phyloP scores from a whole-genome alignment of 2,329 filamentous ascomycete species.

The Cordyceps fumosorosea region DNA sequence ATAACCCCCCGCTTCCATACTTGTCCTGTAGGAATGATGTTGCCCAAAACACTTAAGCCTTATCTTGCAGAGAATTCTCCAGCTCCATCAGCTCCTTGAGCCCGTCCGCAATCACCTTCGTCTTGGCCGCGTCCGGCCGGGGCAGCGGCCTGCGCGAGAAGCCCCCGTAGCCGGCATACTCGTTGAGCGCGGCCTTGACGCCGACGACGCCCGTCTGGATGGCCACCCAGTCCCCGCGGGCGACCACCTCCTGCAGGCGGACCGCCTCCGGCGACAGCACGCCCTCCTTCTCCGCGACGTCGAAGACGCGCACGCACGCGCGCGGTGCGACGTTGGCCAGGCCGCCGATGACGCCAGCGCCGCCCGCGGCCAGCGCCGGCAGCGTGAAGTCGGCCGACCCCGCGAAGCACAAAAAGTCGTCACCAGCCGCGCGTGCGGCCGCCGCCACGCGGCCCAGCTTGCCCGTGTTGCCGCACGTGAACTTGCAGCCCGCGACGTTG shows the following conservation, averaged over 20 bases:
- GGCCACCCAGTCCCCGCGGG: constrained; percentile 64
- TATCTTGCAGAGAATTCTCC: constrained; percentile 16
- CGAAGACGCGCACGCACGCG: constrained; percentile 54
- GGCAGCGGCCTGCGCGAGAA: constrained; percentile 26
- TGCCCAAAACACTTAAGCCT: not conserved
- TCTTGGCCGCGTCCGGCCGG: constrained; percentile 13
- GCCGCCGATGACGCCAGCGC: constrained; percentile 65
- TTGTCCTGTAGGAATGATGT: too few species aligned
- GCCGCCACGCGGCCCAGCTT: constrained; percentile 60
- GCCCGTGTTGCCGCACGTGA: constrained; percentile 65
- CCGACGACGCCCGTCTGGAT: constrained; percentile 67
- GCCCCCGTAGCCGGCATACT: constrained; percentile 64
- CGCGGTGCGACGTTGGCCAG: constrained; percentile 66
- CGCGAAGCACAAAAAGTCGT: constrained; percentile 61
- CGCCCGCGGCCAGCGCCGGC: constrained; percentile 61
- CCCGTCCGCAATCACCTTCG: constrained; percentile 15
- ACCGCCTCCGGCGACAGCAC: constrained; percentile 50
- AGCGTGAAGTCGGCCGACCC: constrained; percentile 68
- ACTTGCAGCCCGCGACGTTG: constrained; percentile 62
- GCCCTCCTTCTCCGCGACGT: constrained; percentile 50
- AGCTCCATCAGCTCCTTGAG: constrained; percentile 19
- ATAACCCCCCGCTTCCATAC: too few species aligned
- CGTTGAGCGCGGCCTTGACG: constrained; percentile 60
- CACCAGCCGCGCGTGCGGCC: constrained; percentile 38
- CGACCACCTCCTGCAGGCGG: constrained; percentile 57